phyloP scores from a whole-genome alignment of 495 filamentous ascomycete genomes.

The Neurospora terricola region DNA sequence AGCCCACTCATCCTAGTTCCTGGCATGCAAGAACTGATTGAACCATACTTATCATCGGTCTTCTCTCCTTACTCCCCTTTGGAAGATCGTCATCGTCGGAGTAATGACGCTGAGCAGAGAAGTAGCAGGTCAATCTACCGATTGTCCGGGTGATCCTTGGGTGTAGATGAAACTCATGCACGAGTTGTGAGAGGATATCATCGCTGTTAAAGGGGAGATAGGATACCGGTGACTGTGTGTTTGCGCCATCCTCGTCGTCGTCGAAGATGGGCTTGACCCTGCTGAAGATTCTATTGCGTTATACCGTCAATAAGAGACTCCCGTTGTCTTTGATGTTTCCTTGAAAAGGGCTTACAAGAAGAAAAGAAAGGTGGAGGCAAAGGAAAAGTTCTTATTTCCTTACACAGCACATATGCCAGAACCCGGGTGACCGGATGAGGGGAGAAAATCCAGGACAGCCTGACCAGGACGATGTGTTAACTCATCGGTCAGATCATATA shows the following conservation, averaged over 20 bases:
- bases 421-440: background rate
- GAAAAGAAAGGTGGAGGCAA: background rate
- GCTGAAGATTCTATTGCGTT: background rate
- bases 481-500: background rate
- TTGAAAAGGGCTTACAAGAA: background rate
- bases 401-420: background rate
- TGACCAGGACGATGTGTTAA: background rate
- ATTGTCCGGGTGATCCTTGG: background rate
- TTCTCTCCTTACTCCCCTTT: background rate
- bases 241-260: background rate
- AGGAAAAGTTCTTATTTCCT: background rate
- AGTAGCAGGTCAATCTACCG: background rate
- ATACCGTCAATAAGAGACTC: background rate
- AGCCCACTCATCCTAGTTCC: background rate
- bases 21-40: background rate
- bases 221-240: background rate
- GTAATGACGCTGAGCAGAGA: background rate
- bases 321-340: background rate
- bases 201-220: background rate
- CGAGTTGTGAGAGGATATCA: background rate
- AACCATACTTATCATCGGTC: background rate
- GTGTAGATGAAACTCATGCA: background rate
- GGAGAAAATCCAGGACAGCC: background rate
- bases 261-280: background rate
- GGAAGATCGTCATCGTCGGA: background rate